Evolutionary conservation across 2,329 filamentous ascomycete species (phyloP), one percentile per base, ranked within the genome.

Genomic region (Pseudogymnoascus sp.): DNA sequence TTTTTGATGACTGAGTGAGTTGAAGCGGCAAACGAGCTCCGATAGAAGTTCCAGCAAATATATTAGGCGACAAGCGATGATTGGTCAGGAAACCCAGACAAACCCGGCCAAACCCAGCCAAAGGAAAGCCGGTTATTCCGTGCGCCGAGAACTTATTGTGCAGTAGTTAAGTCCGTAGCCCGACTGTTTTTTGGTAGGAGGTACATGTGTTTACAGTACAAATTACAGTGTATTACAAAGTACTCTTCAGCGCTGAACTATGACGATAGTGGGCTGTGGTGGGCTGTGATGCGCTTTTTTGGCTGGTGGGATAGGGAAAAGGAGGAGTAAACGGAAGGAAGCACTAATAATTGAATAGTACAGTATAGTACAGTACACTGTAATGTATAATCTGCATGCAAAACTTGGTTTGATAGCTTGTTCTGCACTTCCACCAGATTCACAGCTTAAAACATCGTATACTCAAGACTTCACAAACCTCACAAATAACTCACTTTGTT

Each of bases 61-160:
- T 55, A 55, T 45, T 39, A 60, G 40, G 40, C 59, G 59, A 60
- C 36, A n/a, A 45, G 18, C 15, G 59, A n/a, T 60, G 37, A 60
- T 60, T 60, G 59, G 59, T 60, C 37, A 33, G 25, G 13, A 37
- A 45, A 7, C n/a, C 27, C 45, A 55, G 33, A 21, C 21, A 21
- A 21, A 21, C 21, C 21, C 21, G 21, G 21, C 21, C 21, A 21
- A 21, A 21, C 21, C 21, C 21, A 21, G 21, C 21, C 45, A 31
- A 4, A 18, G 45, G 45, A 55, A 55, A 33, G 45, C 45, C 45
- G 45, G 45, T 33, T 31, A 55, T 55, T 55, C 27, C 45, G 45
- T 6, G n/a, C 45, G 45, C 45, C 45, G 45, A 55, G 27, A 33
- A 55, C 45, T 52, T 55, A 55, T n/a, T 55, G n/a, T 15, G n/a